A percentile compares a stretch with the other conserved stretches of the same genome.
These are phyloP conservation scores for Dillenia turbinata DNA, from an alignment of 164 flowering plant species.

Conservation along the genomic window DNA sequence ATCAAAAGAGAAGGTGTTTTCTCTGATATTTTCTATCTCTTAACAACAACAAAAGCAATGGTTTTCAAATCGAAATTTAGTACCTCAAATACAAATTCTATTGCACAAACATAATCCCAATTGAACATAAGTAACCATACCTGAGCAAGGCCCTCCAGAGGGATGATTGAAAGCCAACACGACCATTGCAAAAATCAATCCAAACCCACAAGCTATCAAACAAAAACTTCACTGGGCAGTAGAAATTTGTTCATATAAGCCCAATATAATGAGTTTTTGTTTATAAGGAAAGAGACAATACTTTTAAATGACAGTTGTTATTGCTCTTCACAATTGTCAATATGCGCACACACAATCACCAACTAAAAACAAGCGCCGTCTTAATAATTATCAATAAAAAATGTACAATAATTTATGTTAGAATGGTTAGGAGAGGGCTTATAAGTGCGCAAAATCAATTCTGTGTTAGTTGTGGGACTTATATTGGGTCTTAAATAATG, in stretches of 20 bases:
- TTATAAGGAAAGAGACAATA: background rate
- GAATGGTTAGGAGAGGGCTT: background rate
- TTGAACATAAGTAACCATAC: constrained; percentile 14
- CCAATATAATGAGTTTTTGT: background rate
- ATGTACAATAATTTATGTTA: background rate
- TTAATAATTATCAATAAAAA: background rate
- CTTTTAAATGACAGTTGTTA: no score
- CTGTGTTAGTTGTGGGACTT: background rate
- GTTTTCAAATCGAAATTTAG: no score
- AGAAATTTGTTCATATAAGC: background rate
- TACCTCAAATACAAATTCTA: background rate
- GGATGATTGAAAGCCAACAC: constrained; percentile 24
- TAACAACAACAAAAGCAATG: background rate
- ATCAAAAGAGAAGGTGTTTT: no score
- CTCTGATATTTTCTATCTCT: no score
- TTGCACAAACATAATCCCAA: background rate
- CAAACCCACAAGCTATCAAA: background rate
- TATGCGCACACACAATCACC: background rate
- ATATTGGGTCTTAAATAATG: background rate
- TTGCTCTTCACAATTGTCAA: no score
- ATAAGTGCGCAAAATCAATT: background rate
- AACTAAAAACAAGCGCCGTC: constrained; percentile 6
- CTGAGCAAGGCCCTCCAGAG: constrained; percentile 28
- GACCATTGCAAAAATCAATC: constrained; percentile 31
- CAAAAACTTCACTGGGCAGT: background rate